A percentile compares a stretch with the other conserved stretches of the same genome.
phyloP scores from a whole-genome alignment of 768 basidiomycete genomes.

The Leccinum uliginosum region DNA sequence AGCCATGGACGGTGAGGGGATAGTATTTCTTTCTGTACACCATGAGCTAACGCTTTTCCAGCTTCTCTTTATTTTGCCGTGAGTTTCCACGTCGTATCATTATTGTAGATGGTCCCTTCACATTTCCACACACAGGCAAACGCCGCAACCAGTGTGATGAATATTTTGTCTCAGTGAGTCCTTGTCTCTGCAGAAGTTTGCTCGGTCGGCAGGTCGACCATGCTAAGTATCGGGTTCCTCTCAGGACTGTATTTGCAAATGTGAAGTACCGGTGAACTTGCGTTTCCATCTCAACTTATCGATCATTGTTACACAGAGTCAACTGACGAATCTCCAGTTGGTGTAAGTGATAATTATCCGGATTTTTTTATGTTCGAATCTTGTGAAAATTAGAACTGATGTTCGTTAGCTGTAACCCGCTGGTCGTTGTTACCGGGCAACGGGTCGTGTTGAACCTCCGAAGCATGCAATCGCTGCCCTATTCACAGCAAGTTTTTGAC shows the following conservation, averaged over 20 bases:
- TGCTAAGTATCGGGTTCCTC: background rate
- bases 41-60: background rate
- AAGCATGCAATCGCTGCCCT: background rate
- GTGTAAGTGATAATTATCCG: background rate
- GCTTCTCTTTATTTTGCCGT: background rate
- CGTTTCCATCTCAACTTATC: background rate
- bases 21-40: background rate
- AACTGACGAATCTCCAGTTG: background rate
- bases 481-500: background rate
- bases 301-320: background rate
- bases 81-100: background rate
- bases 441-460: slow-evolving; percentile 17
- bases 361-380: background rate
- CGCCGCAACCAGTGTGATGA: background rate
- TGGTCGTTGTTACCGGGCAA: slow-evolving; percentile 13
- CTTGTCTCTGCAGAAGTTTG: background rate
- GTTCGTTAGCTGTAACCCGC: slow-evolving; percentile 1
- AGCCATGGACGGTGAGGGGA: slow-evolving; percentile 7
- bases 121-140: background rate
- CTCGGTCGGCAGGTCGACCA: background rate
- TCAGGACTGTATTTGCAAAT: background rate
- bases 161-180: slow-evolving; percentile 6
- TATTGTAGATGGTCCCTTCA: background rate
- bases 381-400: background rate
- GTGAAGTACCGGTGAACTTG: background rate